Conservation (phyloP, 106 monocot genomes). For the Cymbidium sinense region DNA sequence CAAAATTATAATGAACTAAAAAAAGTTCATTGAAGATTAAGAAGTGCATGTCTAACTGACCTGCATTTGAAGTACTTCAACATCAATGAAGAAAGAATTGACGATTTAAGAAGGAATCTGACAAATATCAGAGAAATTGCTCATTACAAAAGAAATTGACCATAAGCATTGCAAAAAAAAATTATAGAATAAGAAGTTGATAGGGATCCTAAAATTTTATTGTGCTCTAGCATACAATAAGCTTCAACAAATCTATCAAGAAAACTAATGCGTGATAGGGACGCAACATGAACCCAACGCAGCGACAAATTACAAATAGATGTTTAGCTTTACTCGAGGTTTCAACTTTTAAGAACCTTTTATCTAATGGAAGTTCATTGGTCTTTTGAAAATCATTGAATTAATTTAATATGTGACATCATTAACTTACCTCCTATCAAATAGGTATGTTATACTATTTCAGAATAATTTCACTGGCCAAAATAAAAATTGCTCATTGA, state of each 20-base stretch:
- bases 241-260: not conserved
- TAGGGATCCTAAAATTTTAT: not conserved
- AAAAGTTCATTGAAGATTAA: not conserved
- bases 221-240: not conserved
- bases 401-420: too few species aligned
- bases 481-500: too few species aligned
- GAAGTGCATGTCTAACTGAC: not conserved
- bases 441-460: too few species aligned
- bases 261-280: not conserved
- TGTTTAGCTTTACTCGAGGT: too few species aligned
- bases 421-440: too few species aligned
- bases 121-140: not conserved
- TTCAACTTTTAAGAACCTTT: too few species aligned
- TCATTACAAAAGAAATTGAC: not conserved
- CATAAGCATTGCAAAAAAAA: not conserved
- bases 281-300: not conserved
- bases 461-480: too few species aligned
- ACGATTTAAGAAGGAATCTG: slow-evolving; percentile 2
- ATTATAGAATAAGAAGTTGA: not conserved
- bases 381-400: too few species aligned
- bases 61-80: not conserved
- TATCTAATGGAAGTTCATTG: too few species aligned
- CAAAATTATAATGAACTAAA: not conserved
- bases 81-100: not conserved
- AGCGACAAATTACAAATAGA: not conserved